These are phyloP conservation scores for Blastomyces emzantsi DNA, from an alignment of 2,329 filamentous ascomycete species.

Conservation along the genomic window DNA sequence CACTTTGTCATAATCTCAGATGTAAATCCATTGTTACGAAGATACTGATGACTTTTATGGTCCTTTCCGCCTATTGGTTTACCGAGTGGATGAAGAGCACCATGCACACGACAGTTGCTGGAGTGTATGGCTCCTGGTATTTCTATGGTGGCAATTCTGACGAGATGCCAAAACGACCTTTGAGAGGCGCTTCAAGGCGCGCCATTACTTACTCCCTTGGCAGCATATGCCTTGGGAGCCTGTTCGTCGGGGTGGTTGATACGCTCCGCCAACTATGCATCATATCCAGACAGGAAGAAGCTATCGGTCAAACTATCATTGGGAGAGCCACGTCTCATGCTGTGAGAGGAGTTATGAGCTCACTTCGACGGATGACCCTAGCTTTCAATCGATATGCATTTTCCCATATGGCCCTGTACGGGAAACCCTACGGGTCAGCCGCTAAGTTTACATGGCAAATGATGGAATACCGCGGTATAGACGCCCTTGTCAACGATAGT, in stretches of 20 bases:
- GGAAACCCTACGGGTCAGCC: slow-evolving; percentile 74
- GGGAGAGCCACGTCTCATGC: slow-evolving; percentile 61
- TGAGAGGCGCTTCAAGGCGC: slow-evolving; percentile 71
- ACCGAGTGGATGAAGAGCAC: slow-evolving; percentile 91
- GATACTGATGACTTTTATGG: slow-evolving; percentile 75
- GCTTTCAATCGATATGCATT: slow-evolving; percentile 92
- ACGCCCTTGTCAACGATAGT: slow-evolving; percentile 83
- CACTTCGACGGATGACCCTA: slow-evolving; percentile 77
- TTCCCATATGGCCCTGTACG: slow-evolving; percentile 86
- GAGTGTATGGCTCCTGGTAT: slow-evolving; percentile 91
- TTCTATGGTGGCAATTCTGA: slow-evolving; percentile 56
- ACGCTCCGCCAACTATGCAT: slow-evolving; percentile 73
- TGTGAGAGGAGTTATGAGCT: slow-evolving; percentile 62
- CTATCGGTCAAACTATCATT: slow-evolving; percentile 59
- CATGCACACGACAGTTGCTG: slow-evolving; percentile 77
- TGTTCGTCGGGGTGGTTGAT: slow-evolving; percentile 81
- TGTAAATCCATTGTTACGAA: slow-evolving; percentile 73
- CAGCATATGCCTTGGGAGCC: slow-evolving; percentile 75
- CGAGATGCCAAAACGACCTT: slow-evolving; percentile 66
- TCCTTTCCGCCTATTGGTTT: slow-evolving; percentile 91
- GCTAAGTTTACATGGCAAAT: slow-evolving; percentile 86
- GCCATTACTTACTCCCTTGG: slow-evolving; percentile 87
- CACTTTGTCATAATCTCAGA: slow-evolving; percentile 48
- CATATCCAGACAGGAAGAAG: slow-evolving; percentile 59
- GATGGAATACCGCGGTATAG: slow-evolving; percentile 86